A percentile compares a stretch with the other conserved stretches of the same genome.
These are phyloP conservation scores for Melanomma pulvis-pyrius DNA, from an alignment of 495 filamentous ascomycete genomes.

Conservation along the genomic window DNA sequence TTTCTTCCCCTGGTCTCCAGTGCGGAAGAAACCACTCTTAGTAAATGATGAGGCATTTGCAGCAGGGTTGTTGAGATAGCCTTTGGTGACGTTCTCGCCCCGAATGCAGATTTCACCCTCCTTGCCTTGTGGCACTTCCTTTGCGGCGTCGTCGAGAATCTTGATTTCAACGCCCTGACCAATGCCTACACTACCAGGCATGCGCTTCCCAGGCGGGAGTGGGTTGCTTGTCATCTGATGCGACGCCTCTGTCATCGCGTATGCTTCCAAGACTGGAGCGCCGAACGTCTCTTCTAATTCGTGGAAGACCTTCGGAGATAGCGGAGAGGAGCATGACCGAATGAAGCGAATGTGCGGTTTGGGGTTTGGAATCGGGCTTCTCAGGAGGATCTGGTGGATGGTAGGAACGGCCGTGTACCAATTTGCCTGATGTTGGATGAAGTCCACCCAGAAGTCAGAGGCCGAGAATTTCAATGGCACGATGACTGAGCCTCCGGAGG, in stretches of 20 bases:
- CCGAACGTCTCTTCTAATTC: slow-evolving; percentile 70
- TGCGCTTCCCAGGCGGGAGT: slow-evolving; percentile 68
- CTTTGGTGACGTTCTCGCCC: slow-evolving; percentile 78
- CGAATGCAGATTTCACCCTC: slow-evolving; percentile 81
- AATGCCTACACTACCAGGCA: slow-evolving; percentile 77
- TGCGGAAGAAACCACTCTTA: slow-evolving; percentile 73
- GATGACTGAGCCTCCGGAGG: slow-evolving; percentile 71
- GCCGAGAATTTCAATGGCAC: slow-evolving; percentile 79
- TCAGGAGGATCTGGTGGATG: slow-evolving; percentile 86
- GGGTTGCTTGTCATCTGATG: slow-evolving; percentile 91
- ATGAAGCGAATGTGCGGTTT: slow-evolving; percentile 80
- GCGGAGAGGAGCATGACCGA: slow-evolving; percentile 79
- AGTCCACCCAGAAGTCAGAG: slow-evolving; percentile 77
- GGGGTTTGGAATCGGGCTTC: slow-evolving; percentile 63
- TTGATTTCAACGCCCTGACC: slow-evolving; percentile 79
- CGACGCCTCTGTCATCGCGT: slow-evolving; percentile 89
- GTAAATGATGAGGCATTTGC: slow-evolving; percentile 74
- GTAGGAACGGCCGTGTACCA: slow-evolving; percentile 91
- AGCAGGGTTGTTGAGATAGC: slow-evolving; percentile 77
- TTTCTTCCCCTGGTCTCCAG: slow-evolving; percentile 78
- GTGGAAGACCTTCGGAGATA: slow-evolving; percentile 76
- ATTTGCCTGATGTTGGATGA: slow-evolving; percentile 68
- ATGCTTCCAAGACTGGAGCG: slow-evolving; percentile 83
- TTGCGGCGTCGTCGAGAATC: slow-evolving; percentile 69
- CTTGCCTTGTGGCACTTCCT: slow-evolving; percentile 60